Evolutionary conservation across 2,329 filamentous ascomycete genomes (phyloP).

Genomic region (Ceratocystis cubensis): DNA sequence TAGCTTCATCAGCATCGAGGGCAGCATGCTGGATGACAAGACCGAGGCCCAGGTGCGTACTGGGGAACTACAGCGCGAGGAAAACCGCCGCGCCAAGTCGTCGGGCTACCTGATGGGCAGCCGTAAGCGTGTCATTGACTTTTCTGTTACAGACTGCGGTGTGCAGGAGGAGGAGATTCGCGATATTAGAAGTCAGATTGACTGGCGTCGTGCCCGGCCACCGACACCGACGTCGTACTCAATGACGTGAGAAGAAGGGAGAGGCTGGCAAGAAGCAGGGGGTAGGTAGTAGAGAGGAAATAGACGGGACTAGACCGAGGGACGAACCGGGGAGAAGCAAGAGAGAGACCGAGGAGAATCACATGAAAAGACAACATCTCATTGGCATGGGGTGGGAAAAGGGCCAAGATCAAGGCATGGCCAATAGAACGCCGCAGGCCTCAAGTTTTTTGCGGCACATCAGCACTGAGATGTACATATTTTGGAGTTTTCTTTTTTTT

Average conservation of each 20-base stretch:
- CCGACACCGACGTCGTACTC: slow-evolving; percentile 20
- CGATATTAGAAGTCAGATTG: slow-evolving; percentile 20
- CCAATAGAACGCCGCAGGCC: neutral
- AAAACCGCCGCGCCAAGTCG: slow-evolving; percentile 12
- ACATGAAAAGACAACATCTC: slow-evolving; percentile 3
- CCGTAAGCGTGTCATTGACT: slow-evolving; percentile 12
- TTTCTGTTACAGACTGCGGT: slow-evolving; percentile 19
- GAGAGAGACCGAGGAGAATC: neutral
- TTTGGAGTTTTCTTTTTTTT: slow-evolving; percentile 1
- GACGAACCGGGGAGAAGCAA: neutral
- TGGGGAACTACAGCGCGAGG: slow-evolving; percentile 29
- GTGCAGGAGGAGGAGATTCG: slow-evolving; percentile 18
- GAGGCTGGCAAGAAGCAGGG: neutral
- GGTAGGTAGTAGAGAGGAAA: neutral
- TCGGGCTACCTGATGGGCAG: slow-evolving; percentile 15
- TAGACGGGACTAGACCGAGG: neutral
- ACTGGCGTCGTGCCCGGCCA: slow-evolving; percentile 19
- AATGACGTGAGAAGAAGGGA: slow-evolving; percentile 7
- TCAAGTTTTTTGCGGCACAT: neutral
- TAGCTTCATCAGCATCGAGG: slow-evolving; percentile 75
- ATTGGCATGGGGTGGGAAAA: neutral
- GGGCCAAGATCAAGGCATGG: neutral
- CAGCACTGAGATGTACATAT: slow-evolving; percentile 6
- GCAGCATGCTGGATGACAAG: slow-evolving; percentile 63
- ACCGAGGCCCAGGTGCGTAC: slow-evolving; percentile 47